Base-by-base conservation (phyloP, 192 early-diverging fungal genomes). In the Chytriomyces hyalinus region DNA sequence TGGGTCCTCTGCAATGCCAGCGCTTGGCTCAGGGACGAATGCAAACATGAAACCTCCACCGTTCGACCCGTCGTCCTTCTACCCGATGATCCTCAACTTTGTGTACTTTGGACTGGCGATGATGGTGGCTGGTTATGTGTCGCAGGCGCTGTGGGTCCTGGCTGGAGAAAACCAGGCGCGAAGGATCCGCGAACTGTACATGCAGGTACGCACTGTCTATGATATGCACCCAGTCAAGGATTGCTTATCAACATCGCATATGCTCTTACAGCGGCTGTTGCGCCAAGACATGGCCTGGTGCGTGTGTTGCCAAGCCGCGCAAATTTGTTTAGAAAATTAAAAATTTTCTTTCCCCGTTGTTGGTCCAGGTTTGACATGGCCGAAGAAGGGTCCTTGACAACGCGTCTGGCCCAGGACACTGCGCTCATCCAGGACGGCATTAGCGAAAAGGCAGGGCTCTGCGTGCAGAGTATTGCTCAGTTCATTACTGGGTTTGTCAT, bases 351-450 rank as follows among this genome's bases (percentile, higher is more conserved):
- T 24, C 15, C 28, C 7, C 66, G 2, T 2, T 64, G 15, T 28
- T 17, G 10, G 11, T 28, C 11, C 62, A 71, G 71, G 71, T 73
- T 83, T 70, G 87, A 88, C 57, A 60, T 77, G 45, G 65, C 71
- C 24, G 76, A 81, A 22, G 80, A 83, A 65, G 87, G 87, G 4
- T 80, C 80, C 36, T 65, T 88, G 60, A 87, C 85, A 6, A 75
- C 82, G 20, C 77, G 85, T 10, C 79, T 88, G 2, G 80, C 85
- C 3, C 53, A 65, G 36, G 88, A 90, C 74, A 84, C 78, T 17
- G 10, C 51, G 9, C 51, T 80, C 17, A 82, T 89, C 22, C 87
- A 89, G 68, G 85, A 86, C 10, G 88, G 88, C 10, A 83, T 90
- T 63, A 75, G 74, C 10, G 88, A 90, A 43, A 90, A 90, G 78